Base-by-base conservation (phyloP, 176 grass and related monocot genomes). In the Oryza australiensis region DNA sequence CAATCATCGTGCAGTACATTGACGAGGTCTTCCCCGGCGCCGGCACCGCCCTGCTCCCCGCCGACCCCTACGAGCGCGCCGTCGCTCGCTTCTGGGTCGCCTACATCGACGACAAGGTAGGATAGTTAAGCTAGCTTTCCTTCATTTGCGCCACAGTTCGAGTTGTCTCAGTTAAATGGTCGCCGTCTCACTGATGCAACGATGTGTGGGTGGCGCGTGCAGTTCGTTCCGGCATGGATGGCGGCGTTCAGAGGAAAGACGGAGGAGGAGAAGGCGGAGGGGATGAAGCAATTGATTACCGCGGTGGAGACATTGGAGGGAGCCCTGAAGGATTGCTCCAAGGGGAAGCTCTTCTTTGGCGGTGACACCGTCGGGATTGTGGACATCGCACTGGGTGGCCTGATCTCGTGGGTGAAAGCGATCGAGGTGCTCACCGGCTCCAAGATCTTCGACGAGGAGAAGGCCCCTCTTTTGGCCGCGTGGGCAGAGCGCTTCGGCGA, bases 1-100 rank as follows among this genome's bases (percentile, higher is more conserved):
- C 64, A 43, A 4, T 97, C 63, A 91, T 97, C 73, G 22, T 97
- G 9, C 76, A 97, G 86, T 97, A 97, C 80, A 41, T 97, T 2
- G 91, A 97, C 0, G 94, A 93, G 49, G 80, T 70, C 2, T 92
- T 89, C 74, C 12, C 5, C 7, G 38, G 33, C 32, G 62, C 4
- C 29, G 76, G 75, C 18, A 76, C 75, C 9, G 2, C 82, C 27
- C 73, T 94, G 10, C 71, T 94, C 20, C 92, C 92, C 7, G 22
- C 74, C 0, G 80, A 88, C 46, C 71, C 83, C 16, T 69, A 88
- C 46, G 79, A 88, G 9, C 83, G 88, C 15, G 80, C 85, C 68
- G 13, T 78, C 4, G 86, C 86, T 32, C 73, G 86, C 34, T 94
- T 94, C 59, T 94, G 86, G 92, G 71, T 72, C 2, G 79, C 82